Percentiles rank a stretch among this genome's conserved stretches.
Evolutionary conservation across 2,329 filamentous ascomycete species (phyloP).

Genomic region (Clarireedia homoeocarpa): DNA sequence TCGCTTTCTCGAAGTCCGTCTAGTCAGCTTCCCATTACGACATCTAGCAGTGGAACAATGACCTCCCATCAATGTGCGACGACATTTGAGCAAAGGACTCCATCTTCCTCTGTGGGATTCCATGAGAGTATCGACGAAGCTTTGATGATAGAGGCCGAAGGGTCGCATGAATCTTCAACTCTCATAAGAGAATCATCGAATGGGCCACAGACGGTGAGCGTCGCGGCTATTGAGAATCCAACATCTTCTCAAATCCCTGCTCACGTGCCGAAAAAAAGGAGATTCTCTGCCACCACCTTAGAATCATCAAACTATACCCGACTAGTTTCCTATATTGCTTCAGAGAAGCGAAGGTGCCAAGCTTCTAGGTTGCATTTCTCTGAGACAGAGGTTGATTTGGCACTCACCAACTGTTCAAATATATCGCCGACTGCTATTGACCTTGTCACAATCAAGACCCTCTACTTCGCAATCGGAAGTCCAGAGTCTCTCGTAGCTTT

Average conservation of each 20-base stretch:
- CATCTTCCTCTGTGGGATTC: background rate
- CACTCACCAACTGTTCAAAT: background rate
- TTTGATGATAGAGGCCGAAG: background rate
- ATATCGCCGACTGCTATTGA: background rate
- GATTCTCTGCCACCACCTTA: background rate
- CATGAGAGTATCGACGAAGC: background rate
- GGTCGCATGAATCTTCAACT: background rate
- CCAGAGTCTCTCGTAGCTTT: slow-evolving; percentile 5
- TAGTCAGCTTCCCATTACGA: background rate
- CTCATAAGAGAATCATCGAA: background rate
- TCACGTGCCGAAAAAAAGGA: background rate
- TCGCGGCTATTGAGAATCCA: background rate
- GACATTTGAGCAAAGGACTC: background rate
- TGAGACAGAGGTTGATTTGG: slow-evolving; percentile 1
- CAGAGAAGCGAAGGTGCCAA: slow-evolving; percentile 5
- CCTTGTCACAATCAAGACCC: slow-evolving; percentile 1
- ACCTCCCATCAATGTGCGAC: too few species aligned
- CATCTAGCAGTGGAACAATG: too few species aligned
- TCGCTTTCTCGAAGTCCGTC: background rate
- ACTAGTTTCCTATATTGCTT: background rate
- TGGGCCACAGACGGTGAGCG: background rate
- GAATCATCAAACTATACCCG: background rate
- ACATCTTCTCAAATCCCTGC: background rate
- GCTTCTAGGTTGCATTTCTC: background rate
- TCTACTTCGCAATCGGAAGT: slow-evolving; percentile 9